These are phyloP conservation scores for Aphanomyces cochlioides DNA, from an alignment of 352 stramenopile species.

Conservation along the genomic window DNA sequence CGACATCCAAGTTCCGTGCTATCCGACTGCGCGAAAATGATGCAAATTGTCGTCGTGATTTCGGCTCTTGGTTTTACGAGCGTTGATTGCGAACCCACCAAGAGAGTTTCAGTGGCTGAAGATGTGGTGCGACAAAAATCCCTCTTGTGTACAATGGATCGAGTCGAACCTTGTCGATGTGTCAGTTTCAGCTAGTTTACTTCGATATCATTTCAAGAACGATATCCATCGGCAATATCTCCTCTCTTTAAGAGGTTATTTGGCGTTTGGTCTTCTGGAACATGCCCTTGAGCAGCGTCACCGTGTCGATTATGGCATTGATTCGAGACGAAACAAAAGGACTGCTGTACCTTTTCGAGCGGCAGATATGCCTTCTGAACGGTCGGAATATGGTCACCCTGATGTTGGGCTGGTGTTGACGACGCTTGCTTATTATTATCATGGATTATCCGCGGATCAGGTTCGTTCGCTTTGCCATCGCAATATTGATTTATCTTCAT, in stretches of 20 bases:
- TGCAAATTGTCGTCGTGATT: conserved; percentile 7
- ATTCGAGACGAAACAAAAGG: conserved; percentile 47
- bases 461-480: not conserved
- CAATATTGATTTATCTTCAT: conserved; percentile 20
- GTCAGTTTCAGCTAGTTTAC: conserved; percentile 32
- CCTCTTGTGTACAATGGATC: not conserved
- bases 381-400: conserved; percentile 86
- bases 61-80: not conserved
- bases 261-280: conserved; percentile 72
- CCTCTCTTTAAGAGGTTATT: conserved; percentile 62
- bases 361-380: conserved; percentile 73
- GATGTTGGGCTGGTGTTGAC: conserved; percentile 81
- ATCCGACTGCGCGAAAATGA: not conserved
- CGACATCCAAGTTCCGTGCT: not conserved
- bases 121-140: not conserved
- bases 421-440: conserved; percentile 81
- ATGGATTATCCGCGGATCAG: conserved; percentile 42
- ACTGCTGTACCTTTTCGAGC: conserved; percentile 86
- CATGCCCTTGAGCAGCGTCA: conserved; percentile 83
- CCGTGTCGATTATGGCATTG: conserved; percentile 75
- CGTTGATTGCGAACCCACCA: not conserved
- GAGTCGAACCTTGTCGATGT: conserved; percentile 34
- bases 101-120: not conserved
- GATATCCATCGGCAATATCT: conserved; percentile 31
- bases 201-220: conserved; percentile 15